These are phyloP conservation scores for Ogataea haglerorum DNA, from an alignment of 805 yeast genomes.

Conservation along the genomic window DNA sequence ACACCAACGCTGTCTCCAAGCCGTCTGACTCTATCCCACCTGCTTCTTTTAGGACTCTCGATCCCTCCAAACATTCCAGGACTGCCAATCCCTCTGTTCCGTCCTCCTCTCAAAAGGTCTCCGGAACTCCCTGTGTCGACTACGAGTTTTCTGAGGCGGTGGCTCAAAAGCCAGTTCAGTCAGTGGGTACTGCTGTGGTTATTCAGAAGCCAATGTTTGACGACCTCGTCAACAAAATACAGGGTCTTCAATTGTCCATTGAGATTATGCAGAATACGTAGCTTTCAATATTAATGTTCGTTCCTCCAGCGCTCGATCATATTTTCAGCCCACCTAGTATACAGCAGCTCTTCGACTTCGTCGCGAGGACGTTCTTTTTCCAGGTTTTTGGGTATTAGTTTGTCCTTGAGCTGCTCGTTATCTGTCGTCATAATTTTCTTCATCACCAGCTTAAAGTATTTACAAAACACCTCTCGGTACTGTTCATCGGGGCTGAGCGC, in stretches of 20 bases:
- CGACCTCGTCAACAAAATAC: constrained; percentile 13
- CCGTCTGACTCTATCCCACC: no score
- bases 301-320: constrained; percentile 22
- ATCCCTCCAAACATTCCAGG: no score
- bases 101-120: no score
- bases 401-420: constrained; percentile 24
- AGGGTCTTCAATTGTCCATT: constrained; percentile 13
- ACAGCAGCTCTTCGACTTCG: constrained; percentile 41
- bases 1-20: no score
- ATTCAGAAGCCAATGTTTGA: constrained; percentile 9
- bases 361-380: constrained; percentile 20
- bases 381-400: constrained; percentile 24
- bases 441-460: constrained; percentile 29
- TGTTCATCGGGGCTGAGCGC: constrained; percentile 26
- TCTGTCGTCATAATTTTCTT: constrained; percentile 33
- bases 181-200: background rate
- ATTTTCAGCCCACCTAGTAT: constrained; percentile 49
- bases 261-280: constrained; percentile 8
- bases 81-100: no score
- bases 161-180: no score
- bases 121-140: no score
- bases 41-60: no score
- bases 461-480: constrained; percentile 29
- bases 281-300: background rate
- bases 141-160: no score